Conservation (phyloP, 805 yeast species). For the Ogataea minuta region DNA sequence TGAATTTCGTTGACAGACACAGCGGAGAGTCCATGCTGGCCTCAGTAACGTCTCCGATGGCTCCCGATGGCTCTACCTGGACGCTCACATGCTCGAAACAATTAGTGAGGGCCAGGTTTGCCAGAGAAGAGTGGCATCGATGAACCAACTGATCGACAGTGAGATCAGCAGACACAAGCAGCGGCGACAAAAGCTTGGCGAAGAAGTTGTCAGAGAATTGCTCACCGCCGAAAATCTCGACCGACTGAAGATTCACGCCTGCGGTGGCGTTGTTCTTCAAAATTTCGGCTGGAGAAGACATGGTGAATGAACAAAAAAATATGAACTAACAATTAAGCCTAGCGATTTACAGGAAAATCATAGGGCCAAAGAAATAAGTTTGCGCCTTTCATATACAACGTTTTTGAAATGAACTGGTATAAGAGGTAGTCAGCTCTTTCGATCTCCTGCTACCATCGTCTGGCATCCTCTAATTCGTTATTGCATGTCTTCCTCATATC, state of each 20-base stretch:
- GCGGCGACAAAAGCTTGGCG: constrained; percentile 44
- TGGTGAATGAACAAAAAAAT: background rate
- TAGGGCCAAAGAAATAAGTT: no score
- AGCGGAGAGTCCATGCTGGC: constrained; percentile 23
- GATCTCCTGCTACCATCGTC: no score
- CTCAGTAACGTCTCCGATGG: constrained; percentile 3
- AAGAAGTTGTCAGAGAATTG: constrained; percentile 40
- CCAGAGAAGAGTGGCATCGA: constrained; percentile 20
- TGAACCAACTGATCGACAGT: constrained; percentile 43
- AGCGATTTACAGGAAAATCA: background rate
- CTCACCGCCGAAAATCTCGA: constrained; percentile 33
- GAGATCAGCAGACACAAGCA: constrained; percentile 35
- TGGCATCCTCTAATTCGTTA: no score
- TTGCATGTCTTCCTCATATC: no score
- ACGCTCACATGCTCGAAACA: constrained; percentile 29
- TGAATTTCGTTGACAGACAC: constrained; percentile 33
- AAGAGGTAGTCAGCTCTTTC: no score
- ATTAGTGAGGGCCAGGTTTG: constrained; percentile 27
- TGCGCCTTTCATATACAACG: no score
- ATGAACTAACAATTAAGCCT: background rate
- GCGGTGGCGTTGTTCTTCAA: constrained; percentile 18
- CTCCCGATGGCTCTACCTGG: constrained; percentile 19
- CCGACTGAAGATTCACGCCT: constrained; percentile 30
- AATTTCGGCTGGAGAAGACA: constrained; percentile 16
- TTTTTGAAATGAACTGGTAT: no score